Conservation (phyloP, 352 stramenopile genomes). For the Pythium phragmiticola region DNA sequence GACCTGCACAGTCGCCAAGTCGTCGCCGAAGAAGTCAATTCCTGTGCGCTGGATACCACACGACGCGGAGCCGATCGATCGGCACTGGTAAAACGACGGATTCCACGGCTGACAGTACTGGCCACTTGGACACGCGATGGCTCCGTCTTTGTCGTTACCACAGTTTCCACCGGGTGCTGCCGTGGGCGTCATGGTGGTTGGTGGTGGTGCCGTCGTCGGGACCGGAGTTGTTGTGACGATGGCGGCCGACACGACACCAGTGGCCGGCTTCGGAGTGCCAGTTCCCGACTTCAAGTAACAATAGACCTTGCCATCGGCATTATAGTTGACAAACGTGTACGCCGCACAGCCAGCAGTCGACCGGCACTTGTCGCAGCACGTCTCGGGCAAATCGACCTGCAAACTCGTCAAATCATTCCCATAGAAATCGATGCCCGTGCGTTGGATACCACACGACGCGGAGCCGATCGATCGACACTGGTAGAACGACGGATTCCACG, state of each 20-base stretch:
- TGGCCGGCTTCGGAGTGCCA: neutral
- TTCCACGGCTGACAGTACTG: constrained; percentile 4
- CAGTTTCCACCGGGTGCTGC: neutral
- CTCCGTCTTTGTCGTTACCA: neutral
- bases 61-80: constrained; percentile 19
- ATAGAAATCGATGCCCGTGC: constrained; percentile 35
- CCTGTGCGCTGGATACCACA: constrained; percentile 34
- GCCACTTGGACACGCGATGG: neutral
- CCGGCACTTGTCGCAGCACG: constrained; percentile 37
- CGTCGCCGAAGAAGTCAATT: constrained; percentile 37
- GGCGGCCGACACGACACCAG: constrained; percentile 3
- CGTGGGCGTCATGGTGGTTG: neutral
- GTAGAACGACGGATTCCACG: constrained; percentile 34
- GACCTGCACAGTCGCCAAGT: constrained; percentile 36
- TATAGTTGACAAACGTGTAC: constrained; percentile 50
- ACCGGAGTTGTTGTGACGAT: neutral
- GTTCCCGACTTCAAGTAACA: constrained; percentile 28
- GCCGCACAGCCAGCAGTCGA: constrained; percentile 34
- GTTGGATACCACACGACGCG: constrained; percentile 34
- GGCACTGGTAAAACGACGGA: constrained; percentile 44
- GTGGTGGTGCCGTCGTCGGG: neutral
- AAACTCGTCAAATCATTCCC: constrained; percentile 39
- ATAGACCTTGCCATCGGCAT: constrained; percentile 22
- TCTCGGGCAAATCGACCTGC: constrained; percentile 29
- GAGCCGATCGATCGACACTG: constrained; percentile 27